Evolutionary conservation across 169 alveolate genomes (phyloP), one percentile per base, ranked within the genome.

Genomic region (Plasmodium coatneyi): DNA sequence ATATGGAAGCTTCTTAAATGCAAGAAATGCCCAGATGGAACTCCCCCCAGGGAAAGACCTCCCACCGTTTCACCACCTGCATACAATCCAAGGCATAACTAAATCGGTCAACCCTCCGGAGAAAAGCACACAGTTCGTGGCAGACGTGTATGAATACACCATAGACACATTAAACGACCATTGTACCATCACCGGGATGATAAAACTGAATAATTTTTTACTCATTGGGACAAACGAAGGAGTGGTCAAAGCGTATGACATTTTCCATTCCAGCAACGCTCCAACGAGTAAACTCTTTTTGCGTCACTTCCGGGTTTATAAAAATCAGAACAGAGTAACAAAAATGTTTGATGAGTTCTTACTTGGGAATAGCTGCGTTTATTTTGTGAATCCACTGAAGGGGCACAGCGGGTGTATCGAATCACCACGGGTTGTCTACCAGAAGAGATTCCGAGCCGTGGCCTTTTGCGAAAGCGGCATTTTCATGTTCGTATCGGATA

Each of bases 221-320:
- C 25, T 87, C 70, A 32, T 87, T 32, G 93, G 93, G n/a, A 54
- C 49, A 22, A 87, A 79, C 32, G 72, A 36, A 1, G 93, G 93
- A 36, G 89, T 79, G 5, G 93, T 87, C 3, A 87, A 87, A 39
- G 93, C 49, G 49, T 87, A 87, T 79, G 84, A 87, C 36, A 79
- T 87, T 7, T 87, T 87, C 82, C 14, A 32, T 3, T 66, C 80
- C 7, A 39, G 46, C 12, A 66, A 66, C 52, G 32, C 22, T 1
- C 22, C 39, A 25, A 10, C 9, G 19, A 78, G 36, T 79, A 39
- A 32, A 2, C 34, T 87, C 39, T 79, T 32, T 60, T 41, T 87
- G 70, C 34, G 71, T 54, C 5, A 60, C 46, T 87, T 78, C 19
- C 7, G 43, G 16, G 34, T 87, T 3, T 87, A 66, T 60, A 87